Evolutionary conservation across 2,329 filamentous ascomycete genomes (phyloP).

Genomic region (Fusarium sp.): DNA sequence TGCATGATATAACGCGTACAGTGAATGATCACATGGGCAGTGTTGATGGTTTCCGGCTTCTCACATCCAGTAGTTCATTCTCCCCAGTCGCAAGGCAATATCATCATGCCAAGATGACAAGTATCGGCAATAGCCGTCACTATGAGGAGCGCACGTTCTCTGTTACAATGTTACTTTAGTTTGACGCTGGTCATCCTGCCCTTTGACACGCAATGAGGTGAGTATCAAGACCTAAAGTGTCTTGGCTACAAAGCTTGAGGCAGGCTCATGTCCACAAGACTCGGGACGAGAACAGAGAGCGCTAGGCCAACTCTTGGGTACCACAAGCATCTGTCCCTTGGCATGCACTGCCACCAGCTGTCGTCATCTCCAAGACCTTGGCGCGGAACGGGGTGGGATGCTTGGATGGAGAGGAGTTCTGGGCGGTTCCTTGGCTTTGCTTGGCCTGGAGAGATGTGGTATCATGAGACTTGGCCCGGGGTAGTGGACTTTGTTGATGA

Average conservation of each 20-base stretch:
- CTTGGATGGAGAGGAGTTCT: slow-evolving; percentile 22
- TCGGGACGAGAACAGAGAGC: neutral
- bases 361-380: slow-evolving; percentile 48
- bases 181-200: neutral
- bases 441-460: slow-evolving; percentile 5
- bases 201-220: slow-evolving; percentile 20
- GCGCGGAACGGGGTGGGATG: slow-evolving; percentile 27
- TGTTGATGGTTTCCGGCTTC: neutral
- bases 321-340: slow-evolving; percentile 11
- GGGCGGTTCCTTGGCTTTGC: slow-evolving; percentile 34
- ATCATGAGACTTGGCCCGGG: slow-evolving; percentile 25
- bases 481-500: slow-evolving; percentile 6
- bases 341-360: slow-evolving; percentile 49
- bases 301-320: neutral
- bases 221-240: slow-evolving; percentile 10
- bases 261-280: slow-evolving; percentile 33
- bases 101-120: slow-evolving; percentile 11
- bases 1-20: neutral
- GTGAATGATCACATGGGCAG: neutral
- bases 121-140: slow-evolving; percentile 1
- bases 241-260: slow-evolving; percentile 47
- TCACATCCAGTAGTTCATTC: neutral
- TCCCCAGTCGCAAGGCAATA: slow-evolving; percentile 3
- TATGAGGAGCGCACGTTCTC: neutral
- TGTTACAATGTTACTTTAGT: too few species aligned